Percentiles rank a stretch among this genome's conserved stretches.
These are phyloP conservation scores for Backusella parvicylindrica DNA, from an alignment of 192 early-diverging fungal genomes.

Conservation along the genomic window DNA sequence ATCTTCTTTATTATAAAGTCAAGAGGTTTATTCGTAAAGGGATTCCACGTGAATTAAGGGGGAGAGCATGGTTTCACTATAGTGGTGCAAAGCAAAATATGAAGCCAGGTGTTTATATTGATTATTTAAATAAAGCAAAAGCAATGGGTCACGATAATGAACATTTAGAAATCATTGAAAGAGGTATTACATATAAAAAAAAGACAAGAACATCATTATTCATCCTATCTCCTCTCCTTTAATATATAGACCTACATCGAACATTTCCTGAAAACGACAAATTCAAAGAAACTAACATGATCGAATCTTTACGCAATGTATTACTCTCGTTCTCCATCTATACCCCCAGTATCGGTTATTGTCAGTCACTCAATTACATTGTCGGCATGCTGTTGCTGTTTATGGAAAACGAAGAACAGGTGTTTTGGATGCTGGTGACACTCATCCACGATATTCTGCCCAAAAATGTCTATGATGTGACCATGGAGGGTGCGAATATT, in stretches of 20 bases:
- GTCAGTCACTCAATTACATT: constrained; percentile 81
- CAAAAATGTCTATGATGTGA: constrained; percentile 68
- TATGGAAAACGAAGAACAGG: constrained; percentile 60
- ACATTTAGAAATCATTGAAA: constrained; percentile 65
- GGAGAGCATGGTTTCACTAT: constrained; percentile 66
- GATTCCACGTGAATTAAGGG: constrained; percentile 67
- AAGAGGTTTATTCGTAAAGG: constrained; percentile 79
- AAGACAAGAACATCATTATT: neutral
- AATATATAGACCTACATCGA: constrained; percentile 63
- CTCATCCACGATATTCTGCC: constrained; percentile 72
- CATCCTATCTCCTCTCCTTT: neutral
- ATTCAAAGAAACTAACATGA: constrained; percentile 49
- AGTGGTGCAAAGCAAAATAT: constrained; percentile 63
- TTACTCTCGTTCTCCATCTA: constrained; percentile 70
- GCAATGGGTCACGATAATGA: constrained; percentile 53
- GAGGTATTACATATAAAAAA: constrained; percentile 42
- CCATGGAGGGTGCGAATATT: constrained; percentile 69
- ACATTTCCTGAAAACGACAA: constrained; percentile 81
- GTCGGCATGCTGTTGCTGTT: constrained; percentile 73
- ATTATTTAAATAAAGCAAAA: constrained; percentile 41
- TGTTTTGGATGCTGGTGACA: constrained; percentile 75
- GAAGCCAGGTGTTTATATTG: constrained; percentile 51
- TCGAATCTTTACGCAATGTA: constrained; percentile 61
- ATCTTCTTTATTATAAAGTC: constrained; percentile 33
- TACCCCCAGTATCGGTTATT: constrained; percentile 76